These are phyloP conservation scores for Nephelium lappaceum DNA, from an alignment of 345 rosid genomes.

Conservation along the genomic window DNA sequence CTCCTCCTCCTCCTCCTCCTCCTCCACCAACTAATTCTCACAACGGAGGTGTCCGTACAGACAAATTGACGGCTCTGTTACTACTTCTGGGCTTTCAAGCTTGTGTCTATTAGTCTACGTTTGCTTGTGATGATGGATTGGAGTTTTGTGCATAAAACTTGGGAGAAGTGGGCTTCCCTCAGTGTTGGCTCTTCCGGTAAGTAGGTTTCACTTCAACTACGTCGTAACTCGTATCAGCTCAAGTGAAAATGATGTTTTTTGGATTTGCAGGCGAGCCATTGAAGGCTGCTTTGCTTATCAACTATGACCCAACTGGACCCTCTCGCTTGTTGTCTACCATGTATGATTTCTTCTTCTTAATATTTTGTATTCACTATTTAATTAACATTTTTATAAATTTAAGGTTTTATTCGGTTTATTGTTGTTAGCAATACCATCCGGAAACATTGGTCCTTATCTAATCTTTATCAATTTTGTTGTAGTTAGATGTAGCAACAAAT, in stretches of 20 bases:
- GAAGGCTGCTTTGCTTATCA: slow-evolving; percentile 75
- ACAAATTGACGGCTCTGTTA: not conserved
- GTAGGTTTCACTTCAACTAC: not conserved
- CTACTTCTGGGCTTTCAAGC: not conserved
- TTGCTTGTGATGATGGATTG: slow-evolving; percentile 53
- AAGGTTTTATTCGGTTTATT: not conserved
- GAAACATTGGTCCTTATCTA: not conserved
- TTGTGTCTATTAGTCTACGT: not conserved
- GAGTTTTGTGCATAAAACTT: slow-evolving; percentile 53
- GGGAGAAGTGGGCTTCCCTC: slow-evolving; percentile 78
- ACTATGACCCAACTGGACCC: slow-evolving; percentile 73
- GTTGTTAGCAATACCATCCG: not conserved
- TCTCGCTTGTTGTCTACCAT: slow-evolving; percentile 80
- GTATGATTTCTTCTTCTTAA: slow-evolving; percentile 35
- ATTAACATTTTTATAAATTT: not conserved
- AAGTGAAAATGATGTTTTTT: not conserved
- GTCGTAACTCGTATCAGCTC: not conserved
- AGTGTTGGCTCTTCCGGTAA: slow-evolving; percentile 63
- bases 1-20: not conserved
- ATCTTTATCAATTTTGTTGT: not conserved
- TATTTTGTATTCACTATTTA: not conserved
- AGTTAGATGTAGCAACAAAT: not conserved
- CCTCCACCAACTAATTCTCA: not conserved
- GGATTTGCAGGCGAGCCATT: slow-evolving; percentile 58
- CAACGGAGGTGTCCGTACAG: not conserved